A percentile compares a stretch with the other conserved stretches of the same genome.
Conservation (phyloP, 805 yeast species). For the Candida manassasensis region DNA sequence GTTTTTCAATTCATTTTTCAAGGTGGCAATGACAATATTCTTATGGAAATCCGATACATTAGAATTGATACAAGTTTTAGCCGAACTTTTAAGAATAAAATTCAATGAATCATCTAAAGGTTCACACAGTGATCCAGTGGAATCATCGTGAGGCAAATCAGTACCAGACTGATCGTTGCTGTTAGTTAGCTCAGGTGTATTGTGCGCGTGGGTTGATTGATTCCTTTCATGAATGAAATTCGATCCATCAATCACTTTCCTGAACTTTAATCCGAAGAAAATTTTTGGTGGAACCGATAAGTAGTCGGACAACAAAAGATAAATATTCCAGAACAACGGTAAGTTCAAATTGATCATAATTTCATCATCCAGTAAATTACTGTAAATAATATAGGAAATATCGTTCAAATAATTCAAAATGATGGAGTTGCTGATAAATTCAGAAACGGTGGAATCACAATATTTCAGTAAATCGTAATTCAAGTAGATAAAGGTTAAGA, state of each 20-base stretch:
- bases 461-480: constrained; percentile 24
- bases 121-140: background rate
- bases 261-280: constrained; percentile 10
- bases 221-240: background rate
- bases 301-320: constrained; percentile 41
- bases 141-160: background rate
- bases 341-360: constrained; percentile 25
- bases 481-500: constrained; percentile 41
- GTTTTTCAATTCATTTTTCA: constrained; percentile 31
- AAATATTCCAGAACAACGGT: constrained; percentile 46
- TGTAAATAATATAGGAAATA: constrained; percentile 38
- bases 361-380: constrained; percentile 24
- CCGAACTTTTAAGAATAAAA: constrained; percentile 20
- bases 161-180: background rate
- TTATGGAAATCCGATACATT: constrained; percentile 18
- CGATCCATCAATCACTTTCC: constrained; percentile 2
- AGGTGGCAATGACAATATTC: constrained; percentile 25
- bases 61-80: constrained; percentile 19
- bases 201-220: background rate
- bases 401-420: constrained; percentile 48
- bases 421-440: constrained; percentile 40
- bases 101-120: constrained; percentile 4
- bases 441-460: background rate
- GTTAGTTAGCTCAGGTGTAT: background rate
- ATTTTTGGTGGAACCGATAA: constrained; percentile 39